These are phyloP conservation scores for Gomphus bonarii DNA, from an alignment of 1,284 basidiomycete species.

Conservation along the genomic window DNA sequence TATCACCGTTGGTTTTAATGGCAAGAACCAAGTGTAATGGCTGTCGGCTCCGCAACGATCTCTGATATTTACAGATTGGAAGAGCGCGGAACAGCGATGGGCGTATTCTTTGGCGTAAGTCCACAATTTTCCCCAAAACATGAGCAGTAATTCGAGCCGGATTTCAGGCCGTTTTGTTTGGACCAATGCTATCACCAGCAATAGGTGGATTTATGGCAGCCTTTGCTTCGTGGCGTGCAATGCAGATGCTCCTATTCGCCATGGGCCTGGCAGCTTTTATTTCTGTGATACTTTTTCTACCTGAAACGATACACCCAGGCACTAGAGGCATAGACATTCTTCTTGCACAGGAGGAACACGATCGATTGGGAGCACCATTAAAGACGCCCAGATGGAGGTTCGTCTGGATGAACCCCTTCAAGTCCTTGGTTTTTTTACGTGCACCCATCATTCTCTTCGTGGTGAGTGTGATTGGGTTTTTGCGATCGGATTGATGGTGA, in stretches of 20 bases:
- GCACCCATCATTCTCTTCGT: slow-evolving; percentile 49
- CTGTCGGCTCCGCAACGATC: slow-evolving; percentile 12
- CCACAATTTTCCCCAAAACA: neutral
- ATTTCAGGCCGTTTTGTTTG: slow-evolving; percentile 23
- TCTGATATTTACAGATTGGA: slow-evolving; percentile 12
- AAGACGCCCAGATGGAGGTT: slow-evolving; percentile 25
- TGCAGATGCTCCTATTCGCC: slow-evolving; percentile 44
- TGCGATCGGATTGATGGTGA: neutral
- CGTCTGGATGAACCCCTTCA: slow-evolving; percentile 52
- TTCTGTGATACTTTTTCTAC: slow-evolving; percentile 42
- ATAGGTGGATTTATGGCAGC: slow-evolving; percentile 35
- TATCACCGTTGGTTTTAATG: neutral
- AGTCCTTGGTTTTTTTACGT: slow-evolving; percentile 38
- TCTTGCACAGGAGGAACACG: slow-evolving; percentile 13
- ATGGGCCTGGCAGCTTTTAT: slow-evolving; percentile 35
- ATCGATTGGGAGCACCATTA: slow-evolving; percentile 14
- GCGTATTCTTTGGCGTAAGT: slow-evolving; percentile 13
- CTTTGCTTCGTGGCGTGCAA: slow-evolving; percentile 57
- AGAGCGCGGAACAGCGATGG: slow-evolving; percentile 16
- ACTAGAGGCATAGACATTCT: slow-evolving; percentile 33
- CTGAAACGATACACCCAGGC: slow-evolving; percentile 61
- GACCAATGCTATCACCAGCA: slow-evolving; percentile 26
- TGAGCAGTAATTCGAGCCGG: neutral
- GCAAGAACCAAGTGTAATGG: neutral
- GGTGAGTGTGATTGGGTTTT: slow-evolving; percentile 26